Percentiles rank a stretch among this genome's conserved stretches.
Evolutionary conservation across 805 yeast species (phyloP).

Genomic region (Tetrapisispora phaffii): DNA sequence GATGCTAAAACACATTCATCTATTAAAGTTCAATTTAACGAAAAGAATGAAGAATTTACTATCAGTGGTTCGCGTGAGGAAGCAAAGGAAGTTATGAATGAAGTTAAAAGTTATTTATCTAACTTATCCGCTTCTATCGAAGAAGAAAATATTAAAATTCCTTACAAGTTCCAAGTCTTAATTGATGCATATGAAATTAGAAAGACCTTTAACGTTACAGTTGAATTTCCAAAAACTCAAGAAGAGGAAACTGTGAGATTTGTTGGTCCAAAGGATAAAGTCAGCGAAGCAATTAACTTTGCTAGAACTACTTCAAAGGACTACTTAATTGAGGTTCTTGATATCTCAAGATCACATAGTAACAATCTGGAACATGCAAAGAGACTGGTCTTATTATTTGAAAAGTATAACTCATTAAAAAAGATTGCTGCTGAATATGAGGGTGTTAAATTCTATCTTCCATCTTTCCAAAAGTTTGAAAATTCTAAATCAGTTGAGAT

Average conservation of each 20-base stretch:
- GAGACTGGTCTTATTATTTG: constrained; percentile 58
- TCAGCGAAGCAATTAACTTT: constrained; percentile 50
- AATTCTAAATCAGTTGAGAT: constrained; percentile 42
- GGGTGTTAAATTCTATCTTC: constrained; percentile 39
- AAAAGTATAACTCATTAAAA: constrained; percentile 39
- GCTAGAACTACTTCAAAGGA: constrained; percentile 54
- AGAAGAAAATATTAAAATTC: constrained; percentile 51
- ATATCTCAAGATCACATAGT: constrained; percentile 83
- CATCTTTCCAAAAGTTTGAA: constrained; percentile 37
- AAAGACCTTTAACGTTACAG: constrained; percentile 45
- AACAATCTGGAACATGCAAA: constrained; percentile 69
- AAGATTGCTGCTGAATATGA: constrained; percentile 31
- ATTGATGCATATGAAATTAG: constrained; percentile 47
- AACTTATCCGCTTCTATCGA: constrained; percentile 38
- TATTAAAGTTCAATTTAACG: constrained; percentile 16
- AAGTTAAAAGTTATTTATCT: constrained; percentile 37
- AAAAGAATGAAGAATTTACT: constrained; percentile 33
- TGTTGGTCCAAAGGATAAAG: constrained; percentile 49
- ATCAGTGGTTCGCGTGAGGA: constrained; percentile 65
- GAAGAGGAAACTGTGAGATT: constrained; percentile 46
- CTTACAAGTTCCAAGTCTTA: constrained; percentile 58
- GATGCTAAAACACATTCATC: constrained; percentile 8
- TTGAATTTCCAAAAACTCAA: constrained; percentile 39
- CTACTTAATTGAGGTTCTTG: constrained; percentile 55
- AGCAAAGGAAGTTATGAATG: constrained; percentile 45